These are phyloP conservation scores for Microsporum audouinii DNA, from an alignment of 2,329 filamentous ascomycete genomes.

Conservation along the genomic window DNA sequence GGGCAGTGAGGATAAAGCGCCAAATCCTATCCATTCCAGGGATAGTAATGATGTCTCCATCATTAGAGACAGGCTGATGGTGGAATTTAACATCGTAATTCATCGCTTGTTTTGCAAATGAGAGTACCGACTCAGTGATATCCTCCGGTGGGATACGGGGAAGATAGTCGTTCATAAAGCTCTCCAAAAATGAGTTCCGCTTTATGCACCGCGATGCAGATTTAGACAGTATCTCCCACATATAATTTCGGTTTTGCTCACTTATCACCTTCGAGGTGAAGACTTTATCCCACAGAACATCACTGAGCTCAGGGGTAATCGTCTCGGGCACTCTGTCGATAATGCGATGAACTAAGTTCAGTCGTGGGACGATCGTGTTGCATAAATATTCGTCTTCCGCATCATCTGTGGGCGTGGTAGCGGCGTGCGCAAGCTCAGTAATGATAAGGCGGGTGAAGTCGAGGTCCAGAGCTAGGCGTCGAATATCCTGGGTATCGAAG, in stretches of 20 bases:
- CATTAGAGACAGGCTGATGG: conserved; percentile 36
- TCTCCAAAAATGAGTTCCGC: conserved; percentile 33
- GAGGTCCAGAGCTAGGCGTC: conserved; percentile 48
- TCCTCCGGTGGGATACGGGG: conserved; percentile 28
- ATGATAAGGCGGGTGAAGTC: conserved; percentile 52
- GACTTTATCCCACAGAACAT: conserved; percentile 59
- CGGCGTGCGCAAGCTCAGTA: conserved; percentile 51
- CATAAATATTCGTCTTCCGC: conserved; percentile 35
- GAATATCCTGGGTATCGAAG: conserved; percentile 42
- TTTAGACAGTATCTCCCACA: conserved; percentile 56
- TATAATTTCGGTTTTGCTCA: conserved; percentile 50
- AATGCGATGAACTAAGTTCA: conserved; percentile 48
- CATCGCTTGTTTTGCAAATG: conserved; percentile 33
- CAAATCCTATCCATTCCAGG: conserved; percentile 61
- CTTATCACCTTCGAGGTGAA: conserved; percentile 54
- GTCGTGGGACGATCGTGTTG: conserved; percentile 39
- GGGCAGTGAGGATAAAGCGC: conserved; percentile 63
- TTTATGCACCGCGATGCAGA: conserved; percentile 21
- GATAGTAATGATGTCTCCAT: conserved; percentile 33
- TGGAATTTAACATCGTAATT: conserved; percentile 46
- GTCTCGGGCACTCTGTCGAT: conserved; percentile 51
- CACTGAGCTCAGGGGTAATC: conserved; percentile 51
- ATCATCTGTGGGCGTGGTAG: conserved; percentile 33
- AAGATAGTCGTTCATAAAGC: conserved; percentile 34
- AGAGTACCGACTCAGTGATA: conserved; percentile 30